Conservation (phyloP, 495 filamentous ascomycete genomes). For the Penicillium malachiteum region DNA sequence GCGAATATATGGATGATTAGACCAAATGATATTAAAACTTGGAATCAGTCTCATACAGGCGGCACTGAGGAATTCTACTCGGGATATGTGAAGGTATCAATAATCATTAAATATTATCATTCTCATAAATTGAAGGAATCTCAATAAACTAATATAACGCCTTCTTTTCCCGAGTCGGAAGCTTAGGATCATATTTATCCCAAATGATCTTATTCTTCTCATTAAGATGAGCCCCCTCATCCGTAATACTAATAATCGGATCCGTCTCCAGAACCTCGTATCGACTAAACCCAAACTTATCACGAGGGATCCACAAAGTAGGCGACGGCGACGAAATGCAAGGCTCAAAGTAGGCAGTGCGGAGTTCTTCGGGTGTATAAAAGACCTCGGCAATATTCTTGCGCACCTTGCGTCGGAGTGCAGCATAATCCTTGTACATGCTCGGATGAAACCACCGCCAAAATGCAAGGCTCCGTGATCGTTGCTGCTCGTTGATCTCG, state of each 20-base stretch:
- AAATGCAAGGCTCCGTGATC: constrained; percentile 35
- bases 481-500: constrained; percentile 24
- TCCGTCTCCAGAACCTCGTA: constrained; percentile 62
- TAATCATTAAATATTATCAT: neutral
- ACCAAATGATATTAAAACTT: no score
- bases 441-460: constrained; percentile 76
- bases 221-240: constrained; percentile 64
- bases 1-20: no score
- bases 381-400: constrained; percentile 49
- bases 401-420: constrained; percentile 68
- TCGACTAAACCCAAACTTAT: constrained; percentile 61
- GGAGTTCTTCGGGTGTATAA: constrained; percentile 55
- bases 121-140: neutral
- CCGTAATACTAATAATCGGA: constrained; percentile 54
- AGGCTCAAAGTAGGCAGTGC: constrained; percentile 65
- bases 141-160: constrained; percentile 31
- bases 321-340: constrained; percentile 60
- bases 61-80: no score
- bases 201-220: constrained; percentile 61
- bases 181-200: constrained; percentile 47
- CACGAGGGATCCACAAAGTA: constrained; percentile 67
- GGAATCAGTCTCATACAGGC: no score
- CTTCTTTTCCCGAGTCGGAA: constrained; percentile 42
- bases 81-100: neutral
- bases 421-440: constrained; percentile 66